These are phyloP conservation scores for Lecanosticta acicola DNA, from an alignment of 2,329 filamentous ascomycete species.

Conservation along the genomic window DNA sequence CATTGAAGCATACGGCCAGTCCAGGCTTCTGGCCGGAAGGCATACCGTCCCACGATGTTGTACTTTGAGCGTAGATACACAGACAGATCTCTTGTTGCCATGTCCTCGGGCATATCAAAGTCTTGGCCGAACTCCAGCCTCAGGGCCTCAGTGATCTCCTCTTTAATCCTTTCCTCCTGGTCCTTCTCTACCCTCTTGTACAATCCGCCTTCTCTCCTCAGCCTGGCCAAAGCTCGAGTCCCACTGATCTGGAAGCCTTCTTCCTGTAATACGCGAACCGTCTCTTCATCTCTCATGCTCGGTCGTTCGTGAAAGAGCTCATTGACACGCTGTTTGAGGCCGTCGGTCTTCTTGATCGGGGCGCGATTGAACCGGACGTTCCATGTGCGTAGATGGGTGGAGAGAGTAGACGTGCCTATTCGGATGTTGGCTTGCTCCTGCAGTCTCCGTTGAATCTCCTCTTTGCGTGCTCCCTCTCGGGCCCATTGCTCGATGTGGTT, in stretches of 20 bases:
- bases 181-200: constrained; percentile 1
- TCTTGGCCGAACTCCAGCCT: neutral
- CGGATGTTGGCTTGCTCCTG: neutral
- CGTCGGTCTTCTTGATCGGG: constrained; percentile 1
- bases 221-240: neutral
- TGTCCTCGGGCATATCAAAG: neutral
- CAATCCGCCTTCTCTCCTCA: neutral
- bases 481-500: neutral
- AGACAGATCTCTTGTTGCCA: neutral
- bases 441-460: neutral
- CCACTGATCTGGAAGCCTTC: constrained; percentile 1
- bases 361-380: neutral
- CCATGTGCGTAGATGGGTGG: neutral
- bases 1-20: no score
- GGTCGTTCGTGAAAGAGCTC: neutral
- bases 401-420: neutral
- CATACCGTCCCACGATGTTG: neutral
- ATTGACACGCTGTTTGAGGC: neutral
- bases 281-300: neutral
- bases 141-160: neutral
- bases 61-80: neutral
- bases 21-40: no score
- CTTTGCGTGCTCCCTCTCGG: neutral
- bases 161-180: neutral
- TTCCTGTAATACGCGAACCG: neutral